These are phyloP conservation scores for Ulmus americana DNA, from an alignment of 331 rosid genomes.

Conservation along the genomic window DNA sequence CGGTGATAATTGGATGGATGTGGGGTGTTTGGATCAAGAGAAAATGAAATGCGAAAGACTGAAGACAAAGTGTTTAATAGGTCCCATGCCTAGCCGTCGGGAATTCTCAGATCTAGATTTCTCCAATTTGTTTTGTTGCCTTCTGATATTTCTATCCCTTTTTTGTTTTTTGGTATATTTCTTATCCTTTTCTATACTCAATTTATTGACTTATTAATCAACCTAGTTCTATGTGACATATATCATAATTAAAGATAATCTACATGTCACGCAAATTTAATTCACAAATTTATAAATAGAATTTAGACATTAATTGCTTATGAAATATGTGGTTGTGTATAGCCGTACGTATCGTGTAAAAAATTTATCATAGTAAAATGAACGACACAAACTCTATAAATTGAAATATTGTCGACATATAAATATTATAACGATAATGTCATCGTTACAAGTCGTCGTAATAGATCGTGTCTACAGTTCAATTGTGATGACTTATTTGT, in stretches of 20 bases:
- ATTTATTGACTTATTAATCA: too few relatives aligned
- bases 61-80: slow-evolving; percentile 1
- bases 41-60: background rate
- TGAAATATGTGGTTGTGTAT: background rate
- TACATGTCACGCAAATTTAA: too few relatives aligned
- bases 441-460: too few relatives aligned
- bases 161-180: background rate
- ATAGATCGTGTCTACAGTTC: too few relatives aligned
- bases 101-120: slow-evolving; percentile 18
- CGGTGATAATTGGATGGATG: background rate
- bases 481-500: too few relatives aligned
- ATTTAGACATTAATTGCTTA: background rate
- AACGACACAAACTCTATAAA: too few relatives aligned
- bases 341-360: too few relatives aligned
- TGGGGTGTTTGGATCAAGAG: background rate
- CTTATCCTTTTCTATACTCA: background rate
- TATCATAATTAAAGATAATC: too few relatives aligned
- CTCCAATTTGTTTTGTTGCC: slow-evolving; percentile 1
- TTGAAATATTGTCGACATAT: too few relatives aligned
- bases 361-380: too few relatives aligned
- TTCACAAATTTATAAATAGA: background rate
- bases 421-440: too few relatives aligned
- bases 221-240: too few relatives aligned
- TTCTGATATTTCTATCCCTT: slow-evolving; percentile 12
- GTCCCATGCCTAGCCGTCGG: slow-evolving; percentile 27